Evolutionary conservation across 345 rosid genomes (phyloP), one percentile per base, ranked within the genome.

Genomic region (Cardamine occulta): DNA sequence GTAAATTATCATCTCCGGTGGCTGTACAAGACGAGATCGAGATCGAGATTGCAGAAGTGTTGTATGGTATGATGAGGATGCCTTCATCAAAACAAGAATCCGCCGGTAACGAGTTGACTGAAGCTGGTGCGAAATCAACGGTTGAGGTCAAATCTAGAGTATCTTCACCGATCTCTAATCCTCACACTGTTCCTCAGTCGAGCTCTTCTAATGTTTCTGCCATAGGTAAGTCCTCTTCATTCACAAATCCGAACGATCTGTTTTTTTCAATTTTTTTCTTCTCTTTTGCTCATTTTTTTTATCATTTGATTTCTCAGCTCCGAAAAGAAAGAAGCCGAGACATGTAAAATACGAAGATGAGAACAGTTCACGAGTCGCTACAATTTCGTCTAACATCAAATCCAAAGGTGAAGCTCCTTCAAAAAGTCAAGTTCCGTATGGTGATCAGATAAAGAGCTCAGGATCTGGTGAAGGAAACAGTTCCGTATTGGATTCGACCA

Each of bases 41-140:
- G 88, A 88, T 96, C 76, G 99, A 96, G 91, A 93, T 96, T 26
- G 99, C 99, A 0, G 96, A 96, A 79, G 99, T 96, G 19, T 77
- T 96, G 39, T 96, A 89, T 54, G 98, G 96, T 8, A 80, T 95
- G 97, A 81, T 86, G 97, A 85, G 91, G 79, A 95, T 89, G 83
- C 96, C 98, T 17, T 86, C 95, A 8, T 68, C 87, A 0, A 92
- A 88, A 86, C 89, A 82, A 62, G 97, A 92, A 64, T 75, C 63
- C 19, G 63, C 71, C 15, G 85, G 75, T 24, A 66, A 72, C 17
- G 97, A 91, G 68, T 61, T 79, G 26, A 58, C 40, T 29, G 88
- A 78, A 63, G 68, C 72, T 31, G 88, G 77, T 62, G 69, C 78
- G 9, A 85, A 80, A 74, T 35, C 70, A 49, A 8, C 72, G 1